Evolutionary conservation across 192 early-diverging fungal species (phyloP).

Genomic region (Coemansia sp.): DNA sequence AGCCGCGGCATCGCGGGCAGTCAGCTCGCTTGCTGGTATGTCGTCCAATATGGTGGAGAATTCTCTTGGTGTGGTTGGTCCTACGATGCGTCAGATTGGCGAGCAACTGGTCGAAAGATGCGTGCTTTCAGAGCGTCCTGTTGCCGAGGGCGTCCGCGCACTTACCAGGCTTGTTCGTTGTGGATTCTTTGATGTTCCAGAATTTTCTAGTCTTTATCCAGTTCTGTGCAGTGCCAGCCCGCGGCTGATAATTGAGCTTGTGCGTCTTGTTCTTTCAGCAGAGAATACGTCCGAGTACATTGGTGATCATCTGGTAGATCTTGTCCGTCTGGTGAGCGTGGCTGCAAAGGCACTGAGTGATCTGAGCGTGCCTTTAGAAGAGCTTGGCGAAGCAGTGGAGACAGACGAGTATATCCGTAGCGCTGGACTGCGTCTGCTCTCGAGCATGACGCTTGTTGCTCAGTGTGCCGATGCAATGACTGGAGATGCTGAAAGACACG

Average conservation of each 20-base stretch:
- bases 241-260: slow-evolving; percentile 12
- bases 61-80: slow-evolving; percentile 3
- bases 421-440: slow-evolving; percentile 26
- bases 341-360: slow-evolving; percentile 21
- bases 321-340: slow-evolving; percentile 18
- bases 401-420: slow-evolving; percentile 30
- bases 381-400: slow-evolving; percentile 20
- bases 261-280: slow-evolving; percentile 21
- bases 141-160: slow-evolving; percentile 24
- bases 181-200: slow-evolving; percentile 14
- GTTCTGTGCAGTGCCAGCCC: slow-evolving; percentile 31
- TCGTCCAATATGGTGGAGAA: not conserved
- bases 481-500: slow-evolving; percentile 7
- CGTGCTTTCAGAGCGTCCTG: slow-evolving; percentile 28
- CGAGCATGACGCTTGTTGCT: slow-evolving; percentile 25
- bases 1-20: slow-evolving; percentile 12
- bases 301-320: slow-evolving; percentile 1
- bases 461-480: slow-evolving; percentile 22
- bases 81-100: slow-evolving; percentile 31
- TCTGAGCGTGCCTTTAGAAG: slow-evolving; percentile 13
- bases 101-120: slow-evolving; percentile 22
- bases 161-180: slow-evolving; percentile 18
- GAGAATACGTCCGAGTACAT: slow-evolving; percentile 3
- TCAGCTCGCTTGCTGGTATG: slow-evolving; percentile 13
- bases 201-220: slow-evolving; percentile 15